Conservation (phyloP, 495 filamentous ascomycete species). For the Ramalina intermedia region DNA sequence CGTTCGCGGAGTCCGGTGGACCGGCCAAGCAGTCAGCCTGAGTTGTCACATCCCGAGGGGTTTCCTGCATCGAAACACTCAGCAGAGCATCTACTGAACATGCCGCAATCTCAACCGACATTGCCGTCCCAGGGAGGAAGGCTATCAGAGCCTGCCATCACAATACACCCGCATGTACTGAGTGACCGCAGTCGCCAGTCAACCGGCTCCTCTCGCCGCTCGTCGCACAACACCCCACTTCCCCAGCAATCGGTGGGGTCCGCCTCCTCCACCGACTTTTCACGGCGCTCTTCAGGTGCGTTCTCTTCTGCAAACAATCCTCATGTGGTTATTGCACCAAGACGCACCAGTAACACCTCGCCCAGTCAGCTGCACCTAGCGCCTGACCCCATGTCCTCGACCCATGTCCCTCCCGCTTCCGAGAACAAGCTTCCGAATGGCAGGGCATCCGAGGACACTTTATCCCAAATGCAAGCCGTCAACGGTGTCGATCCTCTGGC, state of each 20-base stretch:
- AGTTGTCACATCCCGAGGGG: constrained; percentile 18
- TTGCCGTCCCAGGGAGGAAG: neutral
- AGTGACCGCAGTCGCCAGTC: neutral
- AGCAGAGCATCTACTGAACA: neutral
- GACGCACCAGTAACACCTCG: constrained; percentile 15
- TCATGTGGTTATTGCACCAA: constrained; percentile 4
- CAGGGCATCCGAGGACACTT: constrained; percentile 14
- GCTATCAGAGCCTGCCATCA: neutral
- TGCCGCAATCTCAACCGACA: neutral
- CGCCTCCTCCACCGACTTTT: constrained; percentile 9
- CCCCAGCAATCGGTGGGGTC: constrained; percentile 3
- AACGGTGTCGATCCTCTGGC: neutral
- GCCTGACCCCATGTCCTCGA: constrained; percentile 5
- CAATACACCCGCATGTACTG: neutral
- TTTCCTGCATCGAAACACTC: constrained; percentile 14
- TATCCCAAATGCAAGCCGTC: constrained; percentile 10
- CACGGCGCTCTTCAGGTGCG: constrained; percentile 18
- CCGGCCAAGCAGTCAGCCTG: constrained; percentile 10
- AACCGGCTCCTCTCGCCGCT: constrained; percentile 8
- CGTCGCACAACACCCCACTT: constrained; percentile 9
- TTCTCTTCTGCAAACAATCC: constrained; percentile 7
- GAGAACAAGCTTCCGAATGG: constrained; percentile 12
- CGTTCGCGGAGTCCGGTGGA: constrained; percentile 13
- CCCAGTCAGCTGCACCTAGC: constrained; percentile 19
- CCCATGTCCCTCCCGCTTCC: neutral